Conservation (phyloP, 495 filamentous ascomycete genomes). For the Penicillium manginii region DNA sequence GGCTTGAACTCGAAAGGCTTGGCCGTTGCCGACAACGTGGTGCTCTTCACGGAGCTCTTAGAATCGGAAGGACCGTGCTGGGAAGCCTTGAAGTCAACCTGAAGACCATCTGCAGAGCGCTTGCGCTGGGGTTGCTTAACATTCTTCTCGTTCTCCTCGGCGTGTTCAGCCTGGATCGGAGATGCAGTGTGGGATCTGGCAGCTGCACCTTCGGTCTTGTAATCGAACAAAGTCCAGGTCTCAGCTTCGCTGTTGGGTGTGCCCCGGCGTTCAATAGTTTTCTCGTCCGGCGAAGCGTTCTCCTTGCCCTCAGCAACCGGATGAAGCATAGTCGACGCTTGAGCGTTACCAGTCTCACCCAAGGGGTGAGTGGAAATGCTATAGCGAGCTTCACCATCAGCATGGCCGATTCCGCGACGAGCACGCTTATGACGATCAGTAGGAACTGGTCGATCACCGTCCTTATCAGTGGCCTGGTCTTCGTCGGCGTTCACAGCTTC, state of each 20-base stretch:
- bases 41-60: slow-evolving; percentile 30
- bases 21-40: slow-evolving; percentile 64
- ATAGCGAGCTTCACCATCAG: slow-evolving; percentile 71
- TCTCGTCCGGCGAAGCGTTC: slow-evolving; percentile 41
- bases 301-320: slow-evolving; percentile 50
- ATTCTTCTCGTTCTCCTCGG: slow-evolving; percentile 20
- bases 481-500: slow-evolving; percentile 41
- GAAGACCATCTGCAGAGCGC: slow-evolving; percentile 16
- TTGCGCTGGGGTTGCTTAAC: slow-evolving; percentile 12
- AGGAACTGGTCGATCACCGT: slow-evolving; percentile 29
- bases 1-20: slow-evolving; percentile 68
- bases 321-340: slow-evolving; percentile 29
- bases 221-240: slow-evolving; percentile 49
- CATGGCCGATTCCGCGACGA: slow-evolving; percentile 60
- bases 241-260: slow-evolving; percentile 46
- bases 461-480: neutral
- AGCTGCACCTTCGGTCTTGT: slow-evolving; percentile 41
- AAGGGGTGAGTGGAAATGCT: slow-evolving; percentile 59
- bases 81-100: slow-evolving; percentile 4
- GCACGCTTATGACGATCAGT: slow-evolving; percentile 72
- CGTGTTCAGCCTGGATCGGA: slow-evolving; percentile 27
- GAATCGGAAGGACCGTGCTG: slow-evolving; percentile 28
- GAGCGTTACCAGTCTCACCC: slow-evolving; percentile 46
- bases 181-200: slow-evolving; percentile 40
- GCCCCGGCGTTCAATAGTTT: slow-evolving; percentile 33